A percentile compares a stretch with the other conserved stretches of the same genome.
phyloP scores from a whole-genome alignment of 164 flowering plant genomes.

The Berberis vulgaris region DNA sequence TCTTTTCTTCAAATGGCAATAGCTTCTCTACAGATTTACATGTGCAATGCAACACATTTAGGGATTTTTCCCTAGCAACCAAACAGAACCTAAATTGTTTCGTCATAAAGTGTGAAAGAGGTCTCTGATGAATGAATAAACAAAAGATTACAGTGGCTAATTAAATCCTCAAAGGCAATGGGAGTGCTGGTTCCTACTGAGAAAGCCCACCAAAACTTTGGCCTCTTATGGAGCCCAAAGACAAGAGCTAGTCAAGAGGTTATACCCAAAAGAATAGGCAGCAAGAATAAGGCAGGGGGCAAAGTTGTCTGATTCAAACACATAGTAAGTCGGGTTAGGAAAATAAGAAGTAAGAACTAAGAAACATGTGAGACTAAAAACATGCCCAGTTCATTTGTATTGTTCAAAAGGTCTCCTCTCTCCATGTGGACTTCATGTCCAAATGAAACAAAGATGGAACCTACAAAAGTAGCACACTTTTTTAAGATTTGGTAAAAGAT shows the following conservation, averaged over 20 bases:
- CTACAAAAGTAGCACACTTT: no score
- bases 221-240: conserved; percentile 3
- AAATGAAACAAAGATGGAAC: no score
- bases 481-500: neutral
- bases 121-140: no score
- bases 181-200: neutral
- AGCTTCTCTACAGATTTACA: no score
- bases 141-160: no score
- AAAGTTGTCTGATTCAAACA: conserved; percentile 5
- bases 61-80: no score
- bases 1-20: no score
- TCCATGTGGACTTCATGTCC: neutral
- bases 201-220: no score
- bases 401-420: neutral
- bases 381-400: neutral
- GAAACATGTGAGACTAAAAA: neutral
- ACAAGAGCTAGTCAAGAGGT: conserved; percentile 9
- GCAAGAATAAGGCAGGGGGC: conserved; percentile 15
- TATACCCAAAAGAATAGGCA: conserved; percentile 7
- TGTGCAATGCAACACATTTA: no score
- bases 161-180: no score
- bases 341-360: conserved; percentile 2
- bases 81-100: no score
- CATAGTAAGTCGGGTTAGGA: conserved; percentile 8
- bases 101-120: no score